phyloP scores from a whole-genome alignment of 306 rosid species.

The Cucumis hystrix region DNA sequence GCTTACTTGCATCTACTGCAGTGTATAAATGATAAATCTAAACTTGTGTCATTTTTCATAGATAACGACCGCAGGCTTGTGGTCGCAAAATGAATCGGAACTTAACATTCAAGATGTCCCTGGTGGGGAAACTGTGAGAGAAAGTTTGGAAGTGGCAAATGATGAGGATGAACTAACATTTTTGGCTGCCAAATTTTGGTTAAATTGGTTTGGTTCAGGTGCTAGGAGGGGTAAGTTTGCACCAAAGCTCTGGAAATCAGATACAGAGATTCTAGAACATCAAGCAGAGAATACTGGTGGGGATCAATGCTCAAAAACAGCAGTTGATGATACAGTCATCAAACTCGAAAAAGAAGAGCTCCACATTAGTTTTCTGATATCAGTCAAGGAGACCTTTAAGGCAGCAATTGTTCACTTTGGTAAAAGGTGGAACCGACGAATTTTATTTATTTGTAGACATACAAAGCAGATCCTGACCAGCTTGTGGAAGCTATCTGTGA shows the following conservation, averaged over 20 bases:
- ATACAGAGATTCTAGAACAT: slow-evolving; percentile 44
- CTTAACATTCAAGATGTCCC: slow-evolving; percentile 27
- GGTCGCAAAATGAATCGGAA: slow-evolving; percentile 60
- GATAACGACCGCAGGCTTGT: slow-evolving; percentile 79
- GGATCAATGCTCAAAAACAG: slow-evolving; percentile 32
- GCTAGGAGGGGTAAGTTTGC: slow-evolving; percentile 47
- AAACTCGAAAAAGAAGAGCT: slow-evolving; percentile 55
- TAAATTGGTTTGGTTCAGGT: slow-evolving; percentile 64
- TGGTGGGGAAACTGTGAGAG: slow-evolving; percentile 16
- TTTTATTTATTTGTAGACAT: slow-evolving; percentile 60
- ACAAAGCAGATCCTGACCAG: slow-evolving; percentile 35
- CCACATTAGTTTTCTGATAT: slow-evolving; percentile 34
- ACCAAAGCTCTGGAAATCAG: slow-evolving; percentile 58
- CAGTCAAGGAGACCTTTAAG: slow-evolving; percentile 65
- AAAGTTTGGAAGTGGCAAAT: slow-evolving; percentile 36
- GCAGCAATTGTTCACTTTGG: slow-evolving; percentile 54
- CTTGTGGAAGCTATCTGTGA: slow-evolving; percentile 76
- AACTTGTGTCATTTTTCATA: slow-evolving; percentile 11
- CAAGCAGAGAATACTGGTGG: slow-evolving; percentile 41
- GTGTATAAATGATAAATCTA: slow-evolving; percentile 10
- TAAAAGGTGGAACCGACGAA: slow-evolving; percentile 68
- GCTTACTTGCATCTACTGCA: not conserved
- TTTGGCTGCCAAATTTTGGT: slow-evolving; percentile 51
- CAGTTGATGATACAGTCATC: slow-evolving; percentile 36
- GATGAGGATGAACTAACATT: slow-evolving; percentile 49